Evolutionary conservation across 1,139 yeast genomes (phyloP).

Genomic region (Kurtzmaniella quercitrusa): DNA sequence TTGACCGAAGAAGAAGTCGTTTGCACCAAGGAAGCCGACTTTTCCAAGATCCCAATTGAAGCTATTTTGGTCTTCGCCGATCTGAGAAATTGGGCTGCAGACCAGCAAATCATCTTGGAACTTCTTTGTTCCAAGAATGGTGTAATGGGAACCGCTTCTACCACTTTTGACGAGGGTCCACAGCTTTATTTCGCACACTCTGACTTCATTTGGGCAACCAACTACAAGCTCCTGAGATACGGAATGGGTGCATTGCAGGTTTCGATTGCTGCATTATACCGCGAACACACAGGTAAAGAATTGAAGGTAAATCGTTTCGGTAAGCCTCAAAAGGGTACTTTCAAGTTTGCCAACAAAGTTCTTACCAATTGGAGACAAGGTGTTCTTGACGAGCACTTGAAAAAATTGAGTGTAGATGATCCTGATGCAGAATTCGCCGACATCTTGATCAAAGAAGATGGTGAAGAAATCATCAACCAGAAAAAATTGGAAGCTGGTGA

Average conservation of each 20-base stretch:
- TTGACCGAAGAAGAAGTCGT: constrained; percentile 64
- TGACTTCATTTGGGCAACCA: constrained; percentile 86
- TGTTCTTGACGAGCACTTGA: constrained; percentile 68
- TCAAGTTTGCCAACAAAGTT: constrained; percentile 73
- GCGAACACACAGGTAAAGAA: constrained; percentile 77
- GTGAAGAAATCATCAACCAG: constrained; percentile 46
- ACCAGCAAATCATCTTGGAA: constrained; percentile 81
- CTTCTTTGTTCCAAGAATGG: constrained; percentile 70
- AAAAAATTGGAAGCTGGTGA: constrained; percentile 36
- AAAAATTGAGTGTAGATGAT: constrained; percentile 45
- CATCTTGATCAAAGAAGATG: constrained; percentile 44
- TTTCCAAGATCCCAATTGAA: constrained; percentile 57
- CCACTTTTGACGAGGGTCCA: constrained; percentile 73
- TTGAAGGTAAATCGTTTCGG: constrained; percentile 76
- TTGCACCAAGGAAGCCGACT: constrained; percentile 55
- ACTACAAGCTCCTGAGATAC: constrained; percentile 71
- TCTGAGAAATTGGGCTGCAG: constrained; percentile 86
- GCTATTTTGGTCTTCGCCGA: constrained; percentile 80
- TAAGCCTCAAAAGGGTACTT: constrained; percentile 82
- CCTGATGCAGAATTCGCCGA: constrained; percentile 46
- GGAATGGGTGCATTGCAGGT: constrained; percentile 92
- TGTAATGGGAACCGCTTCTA: constrained; percentile 73
- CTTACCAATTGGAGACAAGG: constrained; percentile 74
- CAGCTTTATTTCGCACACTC: constrained; percentile 82
- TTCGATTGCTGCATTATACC: constrained; percentile 74